A percentile compares a stretch with the other conserved stretches of the same genome.
phyloP scores from a whole-genome alignment of 257 asterid species.

The Primulina tabacum region DNA sequence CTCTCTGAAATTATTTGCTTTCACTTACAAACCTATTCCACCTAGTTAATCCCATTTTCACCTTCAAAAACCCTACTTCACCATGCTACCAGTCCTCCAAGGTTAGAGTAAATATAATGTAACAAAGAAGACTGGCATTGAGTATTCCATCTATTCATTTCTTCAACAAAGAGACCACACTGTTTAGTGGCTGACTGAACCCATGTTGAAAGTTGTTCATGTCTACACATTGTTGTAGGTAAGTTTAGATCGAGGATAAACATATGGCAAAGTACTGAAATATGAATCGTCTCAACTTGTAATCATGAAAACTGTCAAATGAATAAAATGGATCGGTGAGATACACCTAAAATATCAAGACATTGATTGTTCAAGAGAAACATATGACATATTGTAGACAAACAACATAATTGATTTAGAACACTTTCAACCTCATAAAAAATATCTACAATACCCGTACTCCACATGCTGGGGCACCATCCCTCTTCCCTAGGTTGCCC shows the following conservation, averaged over 20 bases:
- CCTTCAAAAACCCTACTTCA: constrained; percentile 22
- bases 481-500: constrained; percentile 34
- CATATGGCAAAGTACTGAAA: not conserved
- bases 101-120: constrained; percentile 17
- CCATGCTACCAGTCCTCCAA: constrained; percentile 10
- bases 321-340: not conserved
- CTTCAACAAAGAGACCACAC: constrained; percentile 13
- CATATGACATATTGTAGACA: constrained; percentile 37
- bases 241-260: not conserved
- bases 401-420: constrained; percentile 38
- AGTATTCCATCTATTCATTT: constrained; percentile 22
- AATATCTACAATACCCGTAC: constrained; percentile 39
- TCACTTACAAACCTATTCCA: not conserved
- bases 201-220: constrained; percentile 16
- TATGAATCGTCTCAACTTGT: not conserved
- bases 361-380: constrained; percentile 42
- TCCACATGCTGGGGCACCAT: constrained; percentile 51
- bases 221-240: not conserved
- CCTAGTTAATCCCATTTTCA: constrained; percentile 4
- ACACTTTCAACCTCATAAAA: constrained; percentile 37
- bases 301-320: constrained; percentile 2
- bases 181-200: not conserved
- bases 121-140: constrained; percentile 17
- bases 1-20: not conserved
- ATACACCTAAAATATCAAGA: constrained; percentile 29